Evolutionary conservation across 331 rosid genomes (phyloP).

Genomic region (Rosa hybrid): DNA sequence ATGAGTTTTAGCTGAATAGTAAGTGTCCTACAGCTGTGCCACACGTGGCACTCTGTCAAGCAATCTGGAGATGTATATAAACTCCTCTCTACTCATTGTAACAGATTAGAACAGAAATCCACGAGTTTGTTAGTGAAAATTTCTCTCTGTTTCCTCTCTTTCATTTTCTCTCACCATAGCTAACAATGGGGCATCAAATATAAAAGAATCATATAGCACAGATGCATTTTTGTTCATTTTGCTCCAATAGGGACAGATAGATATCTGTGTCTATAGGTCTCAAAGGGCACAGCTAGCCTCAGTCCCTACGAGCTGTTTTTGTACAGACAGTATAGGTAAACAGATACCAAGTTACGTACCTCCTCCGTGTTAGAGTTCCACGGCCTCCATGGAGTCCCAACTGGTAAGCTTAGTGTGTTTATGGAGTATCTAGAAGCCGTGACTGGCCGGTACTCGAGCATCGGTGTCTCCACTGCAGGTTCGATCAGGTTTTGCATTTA

Average conservation of each 20-base stretch:
- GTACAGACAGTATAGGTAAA: background rate
- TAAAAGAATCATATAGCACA: background rate
- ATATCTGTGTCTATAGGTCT: too few relatives aligned
- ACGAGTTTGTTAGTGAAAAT: too few relatives aligned
- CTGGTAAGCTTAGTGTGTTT: background rate
- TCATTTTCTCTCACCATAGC: too few relatives aligned
- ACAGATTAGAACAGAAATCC: too few relatives aligned
- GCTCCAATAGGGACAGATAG: background rate
- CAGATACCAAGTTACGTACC: background rate
- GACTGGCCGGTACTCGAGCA: background rate
- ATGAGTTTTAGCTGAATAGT: too few relatives aligned
- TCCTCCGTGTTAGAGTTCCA: background rate
- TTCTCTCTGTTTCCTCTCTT: too few relatives aligned
- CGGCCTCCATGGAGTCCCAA: conserved; percentile 2
- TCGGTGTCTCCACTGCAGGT: conserved; percentile 34
- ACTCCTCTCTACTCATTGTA: too few relatives aligned
- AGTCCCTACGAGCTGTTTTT: too few relatives aligned
- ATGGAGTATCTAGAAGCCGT: conserved; percentile 8
- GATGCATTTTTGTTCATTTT: background rate
- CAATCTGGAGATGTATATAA: too few relatives aligned
- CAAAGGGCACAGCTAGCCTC: too few relatives aligned
- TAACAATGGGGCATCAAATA: background rate
- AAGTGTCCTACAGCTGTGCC: too few relatives aligned
- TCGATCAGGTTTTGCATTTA: background rate
- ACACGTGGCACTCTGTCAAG: too few relatives aligned